These are phyloP conservation scores for Simmondsia chinensis DNA, from an alignment of 148 eudicot genomes.

Conservation along the genomic window DNA sequence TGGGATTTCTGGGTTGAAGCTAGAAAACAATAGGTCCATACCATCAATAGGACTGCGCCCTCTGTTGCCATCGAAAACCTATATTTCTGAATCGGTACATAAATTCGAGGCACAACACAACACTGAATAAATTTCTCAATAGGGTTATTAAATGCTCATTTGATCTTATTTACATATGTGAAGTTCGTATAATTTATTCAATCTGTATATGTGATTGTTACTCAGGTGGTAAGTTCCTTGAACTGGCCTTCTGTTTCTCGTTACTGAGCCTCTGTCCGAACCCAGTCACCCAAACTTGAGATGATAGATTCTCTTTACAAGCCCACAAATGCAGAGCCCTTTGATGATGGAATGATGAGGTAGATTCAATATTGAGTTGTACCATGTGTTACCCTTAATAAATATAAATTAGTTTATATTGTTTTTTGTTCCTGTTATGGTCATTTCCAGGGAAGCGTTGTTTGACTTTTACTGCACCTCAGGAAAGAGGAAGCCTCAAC, in stretches of 20 bases:
- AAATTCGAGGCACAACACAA: too few relatives aligned
- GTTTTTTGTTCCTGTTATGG: neutral
- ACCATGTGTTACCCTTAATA: neutral
- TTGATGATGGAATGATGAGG: conserved; percentile 77
- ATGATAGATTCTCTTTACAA: conserved; percentile 59
- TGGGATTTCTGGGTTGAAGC: too few relatives aligned
- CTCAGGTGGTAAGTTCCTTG: conserved; percentile 69
- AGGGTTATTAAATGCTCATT: too few relatives aligned
- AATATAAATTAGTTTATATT: neutral
- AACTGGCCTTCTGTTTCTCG: conserved; percentile 60
- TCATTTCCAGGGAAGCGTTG: conserved; percentile 29
- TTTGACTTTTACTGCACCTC: conserved; percentile 40
- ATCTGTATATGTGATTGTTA: neutral
- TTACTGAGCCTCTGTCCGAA: conserved; percentile 57
- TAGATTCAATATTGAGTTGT: conserved; percentile 1
- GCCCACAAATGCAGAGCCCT: too few relatives aligned
- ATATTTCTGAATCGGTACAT: too few relatives aligned
- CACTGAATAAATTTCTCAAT: too few relatives aligned
- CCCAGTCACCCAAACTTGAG: conserved; percentile 64
- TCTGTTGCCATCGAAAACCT: too few relatives aligned
- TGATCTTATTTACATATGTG: too few relatives aligned
- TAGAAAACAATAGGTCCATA: too few relatives aligned
- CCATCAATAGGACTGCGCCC: too few relatives aligned
- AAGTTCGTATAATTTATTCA: too few relatives aligned
- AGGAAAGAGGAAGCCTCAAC: conserved; percentile 37